phyloP scores from a whole-genome alignment of 2,329 filamentous ascomycete genomes.

The Zasmidium citrigriseum region DNA sequence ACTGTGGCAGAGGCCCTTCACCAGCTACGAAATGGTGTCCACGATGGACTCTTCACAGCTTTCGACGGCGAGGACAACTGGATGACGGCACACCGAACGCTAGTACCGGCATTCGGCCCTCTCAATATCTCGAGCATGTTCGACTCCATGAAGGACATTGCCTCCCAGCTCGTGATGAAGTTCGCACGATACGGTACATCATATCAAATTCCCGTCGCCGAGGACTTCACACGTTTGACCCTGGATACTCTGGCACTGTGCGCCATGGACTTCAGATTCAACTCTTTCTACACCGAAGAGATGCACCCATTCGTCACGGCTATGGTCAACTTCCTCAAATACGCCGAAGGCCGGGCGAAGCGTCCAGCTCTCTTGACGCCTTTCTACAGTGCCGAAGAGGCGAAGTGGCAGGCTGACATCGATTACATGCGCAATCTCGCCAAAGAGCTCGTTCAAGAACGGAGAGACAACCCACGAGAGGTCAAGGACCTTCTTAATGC shows the following conservation, averaged over 20 bases:
- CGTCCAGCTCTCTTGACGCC: slow-evolving; percentile 47
- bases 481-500: slow-evolving; percentile 69
- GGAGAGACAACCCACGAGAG: slow-evolving; percentile 56
- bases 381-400: slow-evolving; percentile 46
- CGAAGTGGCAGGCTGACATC: slow-evolving; percentile 59
- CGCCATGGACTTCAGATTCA: slow-evolving; percentile 63
- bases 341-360: slow-evolving; percentile 37
- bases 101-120: slow-evolving; percentile 71
- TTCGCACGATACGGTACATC: slow-evolving; percentile 52
- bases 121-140: slow-evolving; percentile 67
- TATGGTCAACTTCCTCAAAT: slow-evolving; percentile 63
- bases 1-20: slow-evolving; percentile 51
- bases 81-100: slow-evolving; percentile 49
- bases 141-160: slow-evolving; percentile 41
- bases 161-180: slow-evolving; percentile 36
- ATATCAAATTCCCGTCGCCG: slow-evolving; percentile 59
- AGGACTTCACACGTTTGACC: slow-evolving; percentile 72
- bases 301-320: slow-evolving; percentile 70
- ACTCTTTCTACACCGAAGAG: slow-evolving; percentile 64
- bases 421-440: slow-evolving; percentile 56
- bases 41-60: slow-evolving; percentile 69
- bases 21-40: slow-evolving; percentile 60
- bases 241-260: slow-evolving; percentile 70
- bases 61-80: slow-evolving; percentile 40
- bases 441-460: slow-evolving; percentile 60